Percentiles rank a stretch among this genome's conserved stretches.
Conservation (phyloP, 306 rosid species). For the Quercus mongolica region DNA sequence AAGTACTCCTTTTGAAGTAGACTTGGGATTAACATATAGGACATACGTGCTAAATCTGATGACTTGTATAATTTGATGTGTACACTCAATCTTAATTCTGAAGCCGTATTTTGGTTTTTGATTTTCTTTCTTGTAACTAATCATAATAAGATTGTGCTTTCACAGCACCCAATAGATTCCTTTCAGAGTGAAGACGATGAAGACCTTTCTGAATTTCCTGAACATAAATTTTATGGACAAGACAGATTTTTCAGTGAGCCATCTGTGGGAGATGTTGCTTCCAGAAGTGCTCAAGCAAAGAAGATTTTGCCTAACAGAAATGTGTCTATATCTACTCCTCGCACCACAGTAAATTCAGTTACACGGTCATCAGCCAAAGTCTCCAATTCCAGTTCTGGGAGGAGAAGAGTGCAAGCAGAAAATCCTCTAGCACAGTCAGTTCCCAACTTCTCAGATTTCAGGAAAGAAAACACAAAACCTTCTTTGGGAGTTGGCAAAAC, state of each 20-base stretch:
- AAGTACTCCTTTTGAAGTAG: too few relatives aligned
- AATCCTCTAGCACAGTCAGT: constrained; percentile 84
- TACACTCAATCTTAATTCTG: constrained; percentile 11
- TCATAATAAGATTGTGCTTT: constrained; percentile 20
- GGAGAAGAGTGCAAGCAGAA: constrained; percentile 63
- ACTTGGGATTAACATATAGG: background rate
- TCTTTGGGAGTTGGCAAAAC: constrained; percentile 67
- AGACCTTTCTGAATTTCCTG: constrained; percentile 60
- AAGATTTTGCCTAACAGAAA: constrained; percentile 52
- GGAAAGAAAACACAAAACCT: constrained; percentile 96
- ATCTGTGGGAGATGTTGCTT: constrained; percentile 40
- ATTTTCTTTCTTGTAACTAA: constrained; percentile 19
- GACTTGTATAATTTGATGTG: constrained; percentile 3
- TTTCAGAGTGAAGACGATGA: constrained; percentile 72
- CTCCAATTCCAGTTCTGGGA: constrained; percentile 52
- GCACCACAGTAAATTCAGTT: constrained; percentile 41
- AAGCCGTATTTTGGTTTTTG: constrained; percentile 12
- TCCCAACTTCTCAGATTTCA: constrained; percentile 91
- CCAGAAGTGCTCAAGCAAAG: constrained; percentile 53
- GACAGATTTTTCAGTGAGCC: constrained; percentile 38
- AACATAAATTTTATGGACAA: constrained; percentile 49
- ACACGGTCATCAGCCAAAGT: constrained; percentile 54
- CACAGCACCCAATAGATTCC: constrained; percentile 71
- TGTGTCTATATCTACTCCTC: constrained; percentile 53
- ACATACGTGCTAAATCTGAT: constrained; percentile 18